phyloP scores from a whole-genome alignment of 2,329 filamentous ascomycete genomes.

The Cadophora sp. region DNA sequence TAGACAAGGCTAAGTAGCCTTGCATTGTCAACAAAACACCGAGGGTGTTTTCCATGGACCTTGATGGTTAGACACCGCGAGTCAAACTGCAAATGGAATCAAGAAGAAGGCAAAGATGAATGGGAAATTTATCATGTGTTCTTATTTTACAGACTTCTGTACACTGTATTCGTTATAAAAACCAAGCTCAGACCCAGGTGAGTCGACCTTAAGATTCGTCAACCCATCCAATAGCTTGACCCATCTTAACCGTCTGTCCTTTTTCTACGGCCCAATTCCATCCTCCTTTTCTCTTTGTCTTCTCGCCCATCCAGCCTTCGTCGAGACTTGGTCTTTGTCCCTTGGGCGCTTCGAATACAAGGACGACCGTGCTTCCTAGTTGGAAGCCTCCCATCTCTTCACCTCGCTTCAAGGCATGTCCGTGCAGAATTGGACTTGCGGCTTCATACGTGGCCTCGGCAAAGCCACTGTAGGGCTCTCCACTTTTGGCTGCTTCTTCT shows the following conservation, averaged over 20 bases:
- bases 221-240: conserved; percentile 82
- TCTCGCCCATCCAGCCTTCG: conserved; percentile 62
- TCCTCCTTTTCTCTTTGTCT: conserved; percentile 65
- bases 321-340: conserved; percentile 62
- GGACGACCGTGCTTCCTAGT: conserved; percentile 90
- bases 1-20: conserved; percentile 14
- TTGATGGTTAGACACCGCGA: conserved; percentile 18
- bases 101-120: background rate
- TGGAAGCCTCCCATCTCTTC: conserved; percentile 99
- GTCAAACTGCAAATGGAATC: background rate
- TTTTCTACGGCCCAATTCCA: conserved; percentile 89
- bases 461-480: conserved; percentile 88
- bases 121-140: background rate
- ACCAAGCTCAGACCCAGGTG: background rate
- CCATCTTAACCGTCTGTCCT: conserved; percentile 88
- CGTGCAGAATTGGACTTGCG: conserved; percentile 79
- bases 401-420: conserved; percentile 82
- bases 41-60: background rate
- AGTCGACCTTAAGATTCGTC: conserved; percentile 51
- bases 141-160: conserved; percentile 8
- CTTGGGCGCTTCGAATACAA: conserved; percentile 94
- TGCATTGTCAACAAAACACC: conserved; percentile 11
- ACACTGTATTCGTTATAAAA: background rate
- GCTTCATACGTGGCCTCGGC: conserved; percentile 87
- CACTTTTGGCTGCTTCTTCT: conserved; percentile 75